Conservation (phyloP, 106 monocot genomes). For the Allium cepa region DNA sequence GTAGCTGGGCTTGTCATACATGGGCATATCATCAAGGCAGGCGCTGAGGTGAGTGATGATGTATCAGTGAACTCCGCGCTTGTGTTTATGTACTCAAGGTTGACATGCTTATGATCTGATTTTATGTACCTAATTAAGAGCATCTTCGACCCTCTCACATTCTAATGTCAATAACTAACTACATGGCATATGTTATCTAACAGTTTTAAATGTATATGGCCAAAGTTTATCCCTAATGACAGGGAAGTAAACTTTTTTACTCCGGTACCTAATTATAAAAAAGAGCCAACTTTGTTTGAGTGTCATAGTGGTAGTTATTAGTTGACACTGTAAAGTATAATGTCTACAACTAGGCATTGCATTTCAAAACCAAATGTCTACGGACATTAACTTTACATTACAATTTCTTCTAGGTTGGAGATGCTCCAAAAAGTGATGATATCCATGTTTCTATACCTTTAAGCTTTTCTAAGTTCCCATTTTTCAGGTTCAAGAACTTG, state of each 20-base stretch:
- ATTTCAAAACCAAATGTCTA: not conserved
- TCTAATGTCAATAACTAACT: no score
- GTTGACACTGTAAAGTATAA: no score
- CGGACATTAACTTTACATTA: not conserved
- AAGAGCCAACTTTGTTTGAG: no score
- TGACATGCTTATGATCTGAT: not conserved
- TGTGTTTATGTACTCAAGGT: slow-evolving; percentile 19
- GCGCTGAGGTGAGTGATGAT: not conserved
- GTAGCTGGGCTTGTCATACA: slow-evolving; percentile 8
- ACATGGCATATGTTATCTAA: no score
- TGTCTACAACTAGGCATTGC: not conserved
- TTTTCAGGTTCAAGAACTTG: slow-evolving; percentile 6
- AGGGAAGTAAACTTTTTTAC: no score
- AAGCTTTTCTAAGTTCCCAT: not conserved
- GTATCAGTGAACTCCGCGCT: slow-evolving; percentile 25
- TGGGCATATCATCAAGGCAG: slow-evolving; percentile 10
- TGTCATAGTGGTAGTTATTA: no score
- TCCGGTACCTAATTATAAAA: no score
- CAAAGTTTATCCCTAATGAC: no score
- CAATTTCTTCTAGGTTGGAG: not conserved
- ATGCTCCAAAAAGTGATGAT: not conserved
- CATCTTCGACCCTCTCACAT: no score
- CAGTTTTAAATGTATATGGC: no score
- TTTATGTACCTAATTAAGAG: not conserved
- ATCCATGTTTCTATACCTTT: not conserved